A percentile compares a stretch with the other conserved stretches of the same genome.
Conservation (phyloP, 495 filamentous ascomycete species). For the Filosporella fistucella region DNA sequence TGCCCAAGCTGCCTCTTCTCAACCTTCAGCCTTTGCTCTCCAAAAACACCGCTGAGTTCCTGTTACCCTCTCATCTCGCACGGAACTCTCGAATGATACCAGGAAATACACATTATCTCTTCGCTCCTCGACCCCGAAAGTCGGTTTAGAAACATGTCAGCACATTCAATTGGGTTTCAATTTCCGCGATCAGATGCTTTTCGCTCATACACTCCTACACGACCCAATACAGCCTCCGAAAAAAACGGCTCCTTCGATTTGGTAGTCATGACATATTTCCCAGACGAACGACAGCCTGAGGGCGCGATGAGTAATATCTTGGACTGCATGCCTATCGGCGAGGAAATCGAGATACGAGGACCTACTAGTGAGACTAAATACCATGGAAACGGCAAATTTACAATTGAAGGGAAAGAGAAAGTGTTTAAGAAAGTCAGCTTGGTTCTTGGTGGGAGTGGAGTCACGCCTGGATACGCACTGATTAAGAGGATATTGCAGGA, state of each 20-base stretch:
- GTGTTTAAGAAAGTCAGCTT: not conserved
- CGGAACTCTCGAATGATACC: no score
- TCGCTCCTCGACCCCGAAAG: not conserved
- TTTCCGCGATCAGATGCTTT: not conserved
- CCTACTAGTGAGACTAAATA: not conserved
- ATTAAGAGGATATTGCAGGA: not conserved
- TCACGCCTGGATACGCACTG: not conserved
- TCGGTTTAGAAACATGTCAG: slow-evolving; percentile 4
- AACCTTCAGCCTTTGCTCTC: no score
- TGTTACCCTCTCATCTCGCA: no score
- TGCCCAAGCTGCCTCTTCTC: no score
- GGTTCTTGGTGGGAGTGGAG: not conserved
- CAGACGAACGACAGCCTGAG: not conserved
- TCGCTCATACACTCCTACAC: not conserved
- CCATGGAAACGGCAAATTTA: not conserved
- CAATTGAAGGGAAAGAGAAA: not conserved
- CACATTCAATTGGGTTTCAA: not conserved
- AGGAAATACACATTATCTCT: not conserved
- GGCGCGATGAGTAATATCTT: not conserved
- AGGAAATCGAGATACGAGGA: not conserved
- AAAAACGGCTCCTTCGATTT: not conserved
- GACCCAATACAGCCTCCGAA: not conserved
- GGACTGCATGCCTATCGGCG: not conserved
- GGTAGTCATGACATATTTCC: not conserved
- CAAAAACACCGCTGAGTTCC: no score